Evolutionary conservation across 345 rosid species (phyloP), one percentile per base, ranked within the genome.

Genomic region (Citrus sinensis): DNA sequence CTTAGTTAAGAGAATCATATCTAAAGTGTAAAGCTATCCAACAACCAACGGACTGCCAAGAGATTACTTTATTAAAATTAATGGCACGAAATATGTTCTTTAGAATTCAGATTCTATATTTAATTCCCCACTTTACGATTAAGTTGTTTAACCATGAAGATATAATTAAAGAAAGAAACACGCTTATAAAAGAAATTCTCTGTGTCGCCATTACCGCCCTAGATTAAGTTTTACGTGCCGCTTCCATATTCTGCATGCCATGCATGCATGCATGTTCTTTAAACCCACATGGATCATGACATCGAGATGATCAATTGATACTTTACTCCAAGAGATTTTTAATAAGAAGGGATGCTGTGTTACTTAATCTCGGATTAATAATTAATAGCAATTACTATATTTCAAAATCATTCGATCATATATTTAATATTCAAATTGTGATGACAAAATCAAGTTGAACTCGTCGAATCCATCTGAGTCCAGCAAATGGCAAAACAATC

Each of bases 31-130:
- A 54, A 54, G 2, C 5, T 54, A 0, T 35, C 7, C 37, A 35
- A 35, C 37, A 35, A 0, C 37, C 37, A 35, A 6, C 0, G 0
- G 0, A 35, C 37, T 5, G 37, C 37, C 37, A 35, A 35, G 7
- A 1, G 37, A 35, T 54, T 19, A 17, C 58, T 54, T 54, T 17
- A 54, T 0, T 54, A 54, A 54, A 17, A 54, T 54, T 16, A 54
- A 0, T 54, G 22, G 22, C 22, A 5, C 1, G 58, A 8, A 16
- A 54, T 2, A 5, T 54, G 0, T 46, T 13, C 0, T 54, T 54
- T 54, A 4, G 19, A 17, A 3, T 17, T 54, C 58, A 54, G 6
- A 54, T 54, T 54, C 20, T 54, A 6, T 5, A 54, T 54, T 54
- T 17, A 54, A 54, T 54, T 17, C 20, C 20, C 20, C 1, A 54